phyloP scores from a whole-genome alignment of 371 early-diverging fungal genomes.

The Actinomortierella ambigua region DNA sequence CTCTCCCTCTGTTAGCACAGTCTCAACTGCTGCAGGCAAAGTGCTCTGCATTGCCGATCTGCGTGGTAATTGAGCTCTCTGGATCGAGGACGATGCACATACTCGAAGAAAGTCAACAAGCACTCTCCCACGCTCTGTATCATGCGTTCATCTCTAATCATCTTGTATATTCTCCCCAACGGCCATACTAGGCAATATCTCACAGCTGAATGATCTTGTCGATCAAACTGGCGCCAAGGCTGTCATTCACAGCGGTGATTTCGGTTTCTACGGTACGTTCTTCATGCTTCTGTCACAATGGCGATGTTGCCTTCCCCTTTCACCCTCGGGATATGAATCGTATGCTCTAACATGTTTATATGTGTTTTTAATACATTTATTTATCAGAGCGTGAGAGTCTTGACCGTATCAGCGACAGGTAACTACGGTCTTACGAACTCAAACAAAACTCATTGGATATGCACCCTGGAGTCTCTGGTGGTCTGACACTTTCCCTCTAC shows the following conservation, averaged over 20 bases:
- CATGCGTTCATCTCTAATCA: not conserved
- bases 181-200: slow-evolving; percentile 54
- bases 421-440: no score
- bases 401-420: slow-evolving; percentile 66
- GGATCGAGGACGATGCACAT: no score
- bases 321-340: no score
- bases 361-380: not conserved
- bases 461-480: not conserved
- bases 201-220: slow-evolving; percentile 66
- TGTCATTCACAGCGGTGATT: slow-evolving; percentile 74
- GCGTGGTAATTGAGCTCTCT: slow-evolving; percentile 19
- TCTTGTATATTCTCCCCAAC: not conserved
- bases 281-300: no score
- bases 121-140: not conserved
- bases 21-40: slow-evolving; percentile 40
- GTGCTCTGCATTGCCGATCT: slow-evolving; percentile 45
- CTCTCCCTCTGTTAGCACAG: slow-evolving; percentile 25
- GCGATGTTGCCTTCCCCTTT: no score
- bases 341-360: no score
- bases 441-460: no score
- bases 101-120: no score
- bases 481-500: not conserved
- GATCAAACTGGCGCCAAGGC: slow-evolving; percentile 61
- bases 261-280: slow-evolving; percentile 69
- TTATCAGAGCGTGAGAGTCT: slow-evolving; percentile 56